Evolutionary conservation across 495 filamentous ascomycete species (phyloP).

Genomic region (Aspergillus steynii): DNA sequence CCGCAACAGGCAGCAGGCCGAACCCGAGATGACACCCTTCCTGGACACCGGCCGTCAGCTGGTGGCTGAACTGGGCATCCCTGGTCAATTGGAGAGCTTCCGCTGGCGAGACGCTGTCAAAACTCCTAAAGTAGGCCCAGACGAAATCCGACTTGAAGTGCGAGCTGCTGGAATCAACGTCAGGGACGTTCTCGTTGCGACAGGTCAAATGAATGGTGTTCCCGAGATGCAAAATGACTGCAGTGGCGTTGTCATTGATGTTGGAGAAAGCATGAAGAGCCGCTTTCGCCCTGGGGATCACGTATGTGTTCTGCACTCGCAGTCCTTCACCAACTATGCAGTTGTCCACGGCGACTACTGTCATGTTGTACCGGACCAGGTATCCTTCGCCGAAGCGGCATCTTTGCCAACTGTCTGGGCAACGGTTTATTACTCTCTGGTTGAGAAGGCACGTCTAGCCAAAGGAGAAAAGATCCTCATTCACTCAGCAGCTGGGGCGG

Average conservation of each 20-base stretch:
- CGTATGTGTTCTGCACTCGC: no score
- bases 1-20: no score
- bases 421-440: neutral
- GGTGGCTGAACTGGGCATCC: no score
- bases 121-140: no score
- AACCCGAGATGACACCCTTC: no score
- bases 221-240: constrained; percentile 31
- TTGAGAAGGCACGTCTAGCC: neutral
- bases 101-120: neutral
- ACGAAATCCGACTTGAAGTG: constrained; percentile 28
- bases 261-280: constrained; percentile 12
- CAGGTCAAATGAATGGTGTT: constrained; percentile 33
- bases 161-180: constrained; percentile 40
- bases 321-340: no score
- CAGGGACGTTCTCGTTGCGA: constrained; percentile 40
- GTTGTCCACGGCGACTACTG: neutral
- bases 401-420: neutral
- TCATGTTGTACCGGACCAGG: neutral
- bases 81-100: neutral
- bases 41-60: no score
- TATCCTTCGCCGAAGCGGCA: constrained; percentile 2
- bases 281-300: constrained; percentile 15
- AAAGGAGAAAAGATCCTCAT: constrained; percentile 1
- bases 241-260: constrained; percentile 39
- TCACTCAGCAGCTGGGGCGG: constrained; percentile 55